Base-by-base conservation (phyloP, 805 yeast genomes). In the Starmerella bacillaris region DNA sequence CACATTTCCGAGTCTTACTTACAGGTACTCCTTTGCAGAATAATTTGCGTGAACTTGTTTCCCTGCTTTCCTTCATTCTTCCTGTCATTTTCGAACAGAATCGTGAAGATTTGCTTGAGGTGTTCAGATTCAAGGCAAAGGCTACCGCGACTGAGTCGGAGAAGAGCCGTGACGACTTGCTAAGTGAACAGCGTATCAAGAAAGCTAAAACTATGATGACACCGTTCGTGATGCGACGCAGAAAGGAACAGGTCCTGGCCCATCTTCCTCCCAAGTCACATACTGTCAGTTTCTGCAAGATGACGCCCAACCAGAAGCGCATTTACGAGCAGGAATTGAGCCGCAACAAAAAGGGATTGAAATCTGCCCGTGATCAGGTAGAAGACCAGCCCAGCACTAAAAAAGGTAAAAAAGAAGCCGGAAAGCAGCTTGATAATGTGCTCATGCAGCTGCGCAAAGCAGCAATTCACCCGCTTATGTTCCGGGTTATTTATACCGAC, bases 11-110 rank as follows among this genome's bases (percentile, higher is more conserved):
- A 47, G 59, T 89, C 21, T 57, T 89, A 31, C 64, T 89, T 40
- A 89, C 99, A 1, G 99, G 99, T 54, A 89, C 99, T 0, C 99
- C 99, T 5, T 60, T 89, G 40, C 99, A 89, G 53, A 89, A 89
- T 52, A 89, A 89, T 53, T 61, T 89, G 50, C 71, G 73, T 50
- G 99, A 89, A 53, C 65, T 89, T 39, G 83, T 89, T 47, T 83
- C 96, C 2, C 61, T 89, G 40, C 63, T 89, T 40, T 83, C 93
- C 28, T 89, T 89, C 51, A 89, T 89, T 57, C 61, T 89, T 50
- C 99, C 99, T 0, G 57, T 65, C 14, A 61, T 80, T 22, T 89
- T 89, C 54, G 70, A 67, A 36, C 80, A 79, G 18, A 78, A 80
- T 52, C 72, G 74, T 45, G 92, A 79, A 18, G 92, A 82, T 47